Base-by-base conservation (phyloP, 306 rosid species). In the Vicia faba region DNA sequence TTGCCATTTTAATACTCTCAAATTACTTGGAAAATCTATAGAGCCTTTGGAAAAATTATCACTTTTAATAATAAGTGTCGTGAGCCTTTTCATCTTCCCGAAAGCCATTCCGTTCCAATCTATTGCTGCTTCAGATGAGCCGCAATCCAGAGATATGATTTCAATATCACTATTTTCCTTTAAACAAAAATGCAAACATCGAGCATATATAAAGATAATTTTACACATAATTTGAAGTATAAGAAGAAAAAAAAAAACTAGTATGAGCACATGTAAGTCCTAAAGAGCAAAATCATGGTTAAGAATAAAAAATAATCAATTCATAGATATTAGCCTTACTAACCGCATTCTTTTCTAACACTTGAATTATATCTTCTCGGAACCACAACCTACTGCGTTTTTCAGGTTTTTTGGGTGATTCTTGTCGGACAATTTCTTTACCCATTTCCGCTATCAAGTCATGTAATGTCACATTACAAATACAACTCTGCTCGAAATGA, bases 321-420 rank as follows among this genome's bases (percentile, higher is more conserved):
- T 7, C 20, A 49, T 33, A 1, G 0, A 53, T 23, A 69, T 25
- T 0, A 29, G 2, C 6, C 43, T 28, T 11, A 74, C 73, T 28
- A 0, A 73, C 71, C 35, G 0, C 15, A 33, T 74, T 36, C 3
- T 44, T 5, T 36, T 45, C 7, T 9, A 65, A 46, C 10, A 65
- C 44, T 0, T 65, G 16, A 65, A 46, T 0, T 28, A 65, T 16
- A 46, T 59, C 75, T 4, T 70, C 3, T 0, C 0, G 15, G 1
- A 13, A 13, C 68, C 68, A 70, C 13, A 70, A 70, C 60, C 75
- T 59, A 33, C 60, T 70, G 0, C 60, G 49, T 9, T 45, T 18
- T 13, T 16, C 75, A 31, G 12, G 67, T 3, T 10, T 8, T 15
- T 43, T 7, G 1, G 36, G 48, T 45, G 75, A 70, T 59, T 70